phyloP scores from a whole-genome alignment of 176 grass and related monocot species.

The Cymbopogon citratus region DNA sequence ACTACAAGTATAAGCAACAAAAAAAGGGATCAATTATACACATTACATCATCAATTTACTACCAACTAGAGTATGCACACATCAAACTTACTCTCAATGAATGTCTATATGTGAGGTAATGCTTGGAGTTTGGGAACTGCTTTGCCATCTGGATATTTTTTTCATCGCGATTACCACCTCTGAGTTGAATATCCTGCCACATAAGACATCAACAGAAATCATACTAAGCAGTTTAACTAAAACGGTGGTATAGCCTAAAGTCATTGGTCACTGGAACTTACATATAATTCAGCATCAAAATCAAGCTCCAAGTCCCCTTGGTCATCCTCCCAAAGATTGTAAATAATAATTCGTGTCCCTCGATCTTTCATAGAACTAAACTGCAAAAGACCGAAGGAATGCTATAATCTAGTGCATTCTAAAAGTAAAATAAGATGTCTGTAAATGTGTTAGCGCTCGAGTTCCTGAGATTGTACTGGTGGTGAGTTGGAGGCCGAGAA shows the following conservation, averaged over 20 bases:
- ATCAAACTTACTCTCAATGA: constrained; percentile 69
- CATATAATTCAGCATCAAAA: constrained; percentile 80
- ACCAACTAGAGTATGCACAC: background rate
- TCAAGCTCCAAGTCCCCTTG: constrained; percentile 86
- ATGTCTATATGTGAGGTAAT: constrained; percentile 87
- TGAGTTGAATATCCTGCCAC: constrained; percentile 91
- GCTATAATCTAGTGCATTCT: background rate
- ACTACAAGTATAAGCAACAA: background rate
- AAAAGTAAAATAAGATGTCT: background rate
- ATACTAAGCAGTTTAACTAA: constrained; percentile 24
- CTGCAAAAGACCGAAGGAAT: constrained; percentile 43
- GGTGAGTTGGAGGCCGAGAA: too few relatives aligned
- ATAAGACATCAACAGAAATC: constrained; percentile 34
- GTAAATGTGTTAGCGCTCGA: background rate
- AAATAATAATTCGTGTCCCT: constrained; percentile 90
- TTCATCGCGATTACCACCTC: constrained; percentile 86
- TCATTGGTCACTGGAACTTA: constrained; percentile 32
- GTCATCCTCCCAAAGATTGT: constrained; percentile 98
- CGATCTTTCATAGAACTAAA: constrained; percentile 75
- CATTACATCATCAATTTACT: background rate
- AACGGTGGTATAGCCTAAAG: background rate
- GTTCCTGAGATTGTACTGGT: too few relatives aligned
- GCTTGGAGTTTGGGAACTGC: constrained; percentile 80
- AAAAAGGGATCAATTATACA: background rate
- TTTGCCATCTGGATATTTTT: constrained; percentile 84